Evolutionary conservation across 306 rosid species (phyloP), one percentile per base, ranked within the genome.

Genomic region (Trifolium fragiferum): DNA sequence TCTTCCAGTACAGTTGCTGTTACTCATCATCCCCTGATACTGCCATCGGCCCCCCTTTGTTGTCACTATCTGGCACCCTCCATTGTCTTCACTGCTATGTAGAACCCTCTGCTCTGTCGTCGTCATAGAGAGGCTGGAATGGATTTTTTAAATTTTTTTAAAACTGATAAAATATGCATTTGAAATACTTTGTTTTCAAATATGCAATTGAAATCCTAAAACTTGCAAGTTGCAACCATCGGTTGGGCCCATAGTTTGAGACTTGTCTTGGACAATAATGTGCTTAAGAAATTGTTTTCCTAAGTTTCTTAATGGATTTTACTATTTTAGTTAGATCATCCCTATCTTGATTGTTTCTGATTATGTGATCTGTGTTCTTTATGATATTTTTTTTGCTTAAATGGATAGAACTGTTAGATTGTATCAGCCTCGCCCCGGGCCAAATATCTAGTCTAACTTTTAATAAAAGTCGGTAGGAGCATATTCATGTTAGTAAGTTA

Each of bases 201-300:
- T 62, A 16, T 62, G 27, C 47, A 18, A 37, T 18, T 63, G 49
- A 63, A 63, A n/a, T 3, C 47, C 47, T 15, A 30, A 30, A 30
- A 30, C 33, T 30, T 30, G n/a, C n/a, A 30, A 4, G n/a, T n/a
- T n/a, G n/a, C n/a, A 37, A 16, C 15, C 27, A 35, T 25, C n/a
- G 4, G 38, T 10, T 12, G 6, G 12, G 25, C 15, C 47, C 68
- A 35, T 62, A 40, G 47, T 53, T 59, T 72, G 57, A 58, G 60
- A 41, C 25, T 72, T 65, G 13, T 27, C 47, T 18, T 12, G 57
- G 27, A 21, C 32, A 51, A 65, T 50, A 51, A 51, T 58, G 53
- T 35, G 27, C 23, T 62, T n/a, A 8, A 10, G 25, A 35, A 62
- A 18, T 9, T 1, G 23, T 62, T 10, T 33, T 62, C 47, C 3